These are phyloP conservation scores for Aureobasidium sp. DNA, from an alignment of 2,329 filamentous ascomycete species.

Conservation along the genomic window DNA sequence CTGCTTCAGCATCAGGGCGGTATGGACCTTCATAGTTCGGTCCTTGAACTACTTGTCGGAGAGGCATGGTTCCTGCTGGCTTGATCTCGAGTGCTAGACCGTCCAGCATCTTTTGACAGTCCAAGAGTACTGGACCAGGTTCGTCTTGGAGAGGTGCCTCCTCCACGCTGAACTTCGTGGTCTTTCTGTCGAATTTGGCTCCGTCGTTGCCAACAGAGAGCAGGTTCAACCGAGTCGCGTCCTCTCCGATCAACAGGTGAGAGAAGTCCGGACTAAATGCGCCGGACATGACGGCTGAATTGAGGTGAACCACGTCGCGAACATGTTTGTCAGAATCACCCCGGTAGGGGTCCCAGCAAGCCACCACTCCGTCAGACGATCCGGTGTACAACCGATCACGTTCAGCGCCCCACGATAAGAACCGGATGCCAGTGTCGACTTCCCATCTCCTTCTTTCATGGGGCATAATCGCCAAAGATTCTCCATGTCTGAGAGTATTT, in stretches of 20 bases:
- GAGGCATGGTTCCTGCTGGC: conserved; percentile 36
- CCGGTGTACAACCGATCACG: conserved; percentile 49
- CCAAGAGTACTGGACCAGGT: conserved; percentile 15
- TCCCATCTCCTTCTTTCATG: conserved; percentile 38
- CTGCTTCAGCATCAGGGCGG: neutral
- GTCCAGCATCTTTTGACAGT: conserved; percentile 23
- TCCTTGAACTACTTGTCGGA: conserved; percentile 39
- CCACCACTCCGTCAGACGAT: conserved; percentile 52
- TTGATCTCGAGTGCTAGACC: conserved; percentile 28
- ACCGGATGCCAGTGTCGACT: conserved; percentile 50
- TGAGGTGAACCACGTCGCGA: conserved; percentile 40
- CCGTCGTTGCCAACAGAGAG: conserved; percentile 34
- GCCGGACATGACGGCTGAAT: conserved; percentile 50
- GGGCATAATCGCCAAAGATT: conserved; percentile 42
- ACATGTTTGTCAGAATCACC: conserved; percentile 44
- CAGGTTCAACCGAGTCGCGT: conserved; percentile 46
- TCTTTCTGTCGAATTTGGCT: conserved; percentile 15
- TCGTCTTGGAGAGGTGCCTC: neutral
- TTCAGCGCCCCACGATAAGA: conserved; percentile 49
- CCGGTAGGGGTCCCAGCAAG: conserved; percentile 50
- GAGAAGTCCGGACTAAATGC: conserved; percentile 48
- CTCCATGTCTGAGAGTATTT: conserved; percentile 44
- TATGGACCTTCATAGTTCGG: conserved; percentile 26
- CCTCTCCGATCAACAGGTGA: conserved; percentile 50
- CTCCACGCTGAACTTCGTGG: conserved; percentile 25